Base-by-base conservation (phyloP, 2,329 filamentous ascomycete genomes). In the Penicillium polonicum region DNA sequence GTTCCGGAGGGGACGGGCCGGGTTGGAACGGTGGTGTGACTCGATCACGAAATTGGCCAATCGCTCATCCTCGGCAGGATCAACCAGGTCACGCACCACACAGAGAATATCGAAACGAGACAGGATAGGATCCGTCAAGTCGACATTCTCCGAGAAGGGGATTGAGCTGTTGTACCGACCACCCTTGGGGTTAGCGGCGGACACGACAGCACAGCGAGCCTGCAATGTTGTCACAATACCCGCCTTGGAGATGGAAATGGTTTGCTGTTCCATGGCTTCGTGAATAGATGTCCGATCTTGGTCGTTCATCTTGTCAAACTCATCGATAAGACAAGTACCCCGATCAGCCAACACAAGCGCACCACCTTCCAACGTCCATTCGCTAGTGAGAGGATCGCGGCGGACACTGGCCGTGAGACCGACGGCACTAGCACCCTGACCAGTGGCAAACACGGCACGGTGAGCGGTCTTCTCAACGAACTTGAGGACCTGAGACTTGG, bases 251-350 rank as follows among this genome's bases (percentile, higher is more conserved):
- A 99, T 99, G 60, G 93, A 97, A 66, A 99, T 99, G 1, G 94
- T 99, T 78, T 99, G 94, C 77, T 99, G 94, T 76, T 99, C 94
- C 94, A 99, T 99, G 59, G 94, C 94, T 81, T 99, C 94, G 83
- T 99, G 94, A 67, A 99, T 99, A 8, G 92, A 96, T 1, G 94
- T 97, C 64, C 94, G 87, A 75, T 99, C 94, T 72, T 97, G 92
- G 73, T 99, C 94, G 74, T 97, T 97, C 94, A 99, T 99, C 83
- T 99, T 99, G 84, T 99, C 94, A 69, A 99, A 99, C 77, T 99
- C 94, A 69, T 99, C 94, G 62, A 99, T 99, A 31, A 99, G 82
- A 70, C 94, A 97, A 17, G 91, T 96, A 41, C 94, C 94, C 64
- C 91, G 89, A 74, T 99, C 94, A 17, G 94, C 94, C 55, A 99